Evolutionary conservation across 495 filamentous ascomycete species (phyloP).

Genomic region (Trichoderma erinaceum): DNA sequence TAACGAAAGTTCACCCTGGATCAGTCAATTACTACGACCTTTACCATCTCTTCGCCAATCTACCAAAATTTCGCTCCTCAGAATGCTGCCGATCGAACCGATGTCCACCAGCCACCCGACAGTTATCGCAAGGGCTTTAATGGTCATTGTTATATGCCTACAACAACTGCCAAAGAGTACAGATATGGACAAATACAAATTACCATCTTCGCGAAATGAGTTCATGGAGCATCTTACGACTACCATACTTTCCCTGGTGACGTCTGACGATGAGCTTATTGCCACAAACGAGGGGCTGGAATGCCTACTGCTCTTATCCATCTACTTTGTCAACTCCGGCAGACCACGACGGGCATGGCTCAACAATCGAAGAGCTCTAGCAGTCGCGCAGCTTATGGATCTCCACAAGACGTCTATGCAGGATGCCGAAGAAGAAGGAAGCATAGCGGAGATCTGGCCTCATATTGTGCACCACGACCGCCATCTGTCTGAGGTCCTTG

Average conservation of each 20-base stretch:
- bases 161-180: not conserved
- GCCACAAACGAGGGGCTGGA: not conserved
- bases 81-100: not conserved
- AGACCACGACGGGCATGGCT: conserved; percentile 1
- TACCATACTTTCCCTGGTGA: not conserved
- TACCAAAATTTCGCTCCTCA: not conserved
- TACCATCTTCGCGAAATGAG: not conserved
- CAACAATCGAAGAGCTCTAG: not conserved
- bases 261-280: not conserved
- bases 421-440: not conserved
- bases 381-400: conserved; percentile 3
- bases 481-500: not conserved
- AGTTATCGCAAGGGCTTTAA: not conserved
- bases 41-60: not conserved
- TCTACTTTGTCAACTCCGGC: conserved; percentile 5
- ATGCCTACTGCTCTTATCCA: not conserved
- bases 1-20: conserved; percentile 7
- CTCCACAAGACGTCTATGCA: not conserved
- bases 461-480: not conserved
- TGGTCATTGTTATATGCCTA: not conserved
- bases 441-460: not conserved
- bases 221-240: not conserved
- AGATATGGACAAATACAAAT: not conserved
- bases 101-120: not conserved
- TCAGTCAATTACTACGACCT: not conserved